Conservation (phyloP, 2,329 filamentous ascomycete species). For the Colletotrichum sp. region DNA sequence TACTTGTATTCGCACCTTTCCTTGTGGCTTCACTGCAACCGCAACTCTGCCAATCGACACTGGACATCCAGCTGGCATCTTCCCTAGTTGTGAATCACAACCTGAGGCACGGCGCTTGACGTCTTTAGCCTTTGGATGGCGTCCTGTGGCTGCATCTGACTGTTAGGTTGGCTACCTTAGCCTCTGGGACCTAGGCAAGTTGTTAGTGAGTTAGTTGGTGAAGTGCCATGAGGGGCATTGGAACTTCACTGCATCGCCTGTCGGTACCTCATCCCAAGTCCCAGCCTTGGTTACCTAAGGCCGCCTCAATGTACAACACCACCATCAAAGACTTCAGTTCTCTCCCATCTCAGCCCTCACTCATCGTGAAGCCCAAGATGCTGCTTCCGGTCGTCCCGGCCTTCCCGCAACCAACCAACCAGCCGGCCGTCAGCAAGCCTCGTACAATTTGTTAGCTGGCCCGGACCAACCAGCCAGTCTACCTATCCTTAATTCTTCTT, state of each 20-base stretch:
- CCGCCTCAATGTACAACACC: not conserved
- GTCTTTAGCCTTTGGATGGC: not conserved
- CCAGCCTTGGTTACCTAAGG: not conserved
- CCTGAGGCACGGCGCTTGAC: not conserved
- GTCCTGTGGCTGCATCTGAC: not conserved
- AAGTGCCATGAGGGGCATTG: not conserved
- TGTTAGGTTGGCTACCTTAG: not conserved
- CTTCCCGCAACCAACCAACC: not conserved
- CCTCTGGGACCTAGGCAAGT: not conserved
- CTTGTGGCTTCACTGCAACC: not conserved
- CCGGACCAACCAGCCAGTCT: not conserved
- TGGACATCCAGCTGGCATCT: not conserved
- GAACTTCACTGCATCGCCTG: not conserved
- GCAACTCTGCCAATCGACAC: not conserved
- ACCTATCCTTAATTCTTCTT: not conserved
- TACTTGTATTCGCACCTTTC: not conserved
- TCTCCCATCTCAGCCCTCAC: not conserved
- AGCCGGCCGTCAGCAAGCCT: not conserved
- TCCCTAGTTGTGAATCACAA: not conserved
- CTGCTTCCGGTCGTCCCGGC: conserved; percentile 10
- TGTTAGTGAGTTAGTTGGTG: no score
- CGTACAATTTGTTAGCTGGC: not conserved
- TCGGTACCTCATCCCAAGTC: not conserved
- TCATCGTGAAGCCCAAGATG: not conserved
- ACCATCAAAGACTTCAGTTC: not conserved